phyloP scores from a whole-genome alignment of 2,329 filamentous ascomycete genomes.

The Neofusicoccum laricinum region DNA sequence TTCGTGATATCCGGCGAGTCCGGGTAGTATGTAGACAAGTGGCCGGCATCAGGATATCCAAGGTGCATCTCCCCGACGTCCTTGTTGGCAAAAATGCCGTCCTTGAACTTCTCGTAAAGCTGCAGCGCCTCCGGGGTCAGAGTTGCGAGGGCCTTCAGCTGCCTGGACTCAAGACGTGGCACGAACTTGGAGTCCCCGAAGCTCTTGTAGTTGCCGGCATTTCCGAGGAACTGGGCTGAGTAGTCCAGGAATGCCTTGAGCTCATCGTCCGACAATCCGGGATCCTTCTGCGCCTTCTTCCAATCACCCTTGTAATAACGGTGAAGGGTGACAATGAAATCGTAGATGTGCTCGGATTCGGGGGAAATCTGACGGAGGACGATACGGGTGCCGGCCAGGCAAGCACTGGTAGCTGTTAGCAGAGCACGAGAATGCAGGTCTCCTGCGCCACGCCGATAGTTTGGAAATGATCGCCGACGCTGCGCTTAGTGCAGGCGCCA shows the following conservation, averaged over 20 bases:
- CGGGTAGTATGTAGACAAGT: constrained; percentile 51
- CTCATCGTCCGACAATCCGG: constrained; percentile 39
- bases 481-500: not conserved
- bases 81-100: constrained; percentile 43
- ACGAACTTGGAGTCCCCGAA: constrained; percentile 53
- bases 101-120: constrained; percentile 44
- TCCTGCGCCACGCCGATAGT: not conserved
- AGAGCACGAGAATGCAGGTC: not conserved
- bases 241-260: constrained; percentile 38
- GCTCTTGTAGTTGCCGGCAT: constrained; percentile 53
- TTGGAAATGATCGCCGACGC: not conserved
- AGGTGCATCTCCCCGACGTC: constrained; percentile 45
- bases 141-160: constrained; percentile 45
- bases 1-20: constrained; percentile 47
- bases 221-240: constrained; percentile 50
- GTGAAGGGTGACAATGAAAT: constrained; percentile 53
- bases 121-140: constrained; percentile 37
- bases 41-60: constrained; percentile 48
- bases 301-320: constrained; percentile 49
- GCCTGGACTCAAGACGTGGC: constrained; percentile 43
- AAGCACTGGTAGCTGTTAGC: constrained; percentile 33
- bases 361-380: constrained; percentile 53
- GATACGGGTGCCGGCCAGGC: constrained; percentile 49
- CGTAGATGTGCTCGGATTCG: constrained; percentile 53
- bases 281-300: constrained; percentile 41